Conservation (phyloP, 1,139 yeast genomes). For the Geotrichum cucujoidarum region DNA sequence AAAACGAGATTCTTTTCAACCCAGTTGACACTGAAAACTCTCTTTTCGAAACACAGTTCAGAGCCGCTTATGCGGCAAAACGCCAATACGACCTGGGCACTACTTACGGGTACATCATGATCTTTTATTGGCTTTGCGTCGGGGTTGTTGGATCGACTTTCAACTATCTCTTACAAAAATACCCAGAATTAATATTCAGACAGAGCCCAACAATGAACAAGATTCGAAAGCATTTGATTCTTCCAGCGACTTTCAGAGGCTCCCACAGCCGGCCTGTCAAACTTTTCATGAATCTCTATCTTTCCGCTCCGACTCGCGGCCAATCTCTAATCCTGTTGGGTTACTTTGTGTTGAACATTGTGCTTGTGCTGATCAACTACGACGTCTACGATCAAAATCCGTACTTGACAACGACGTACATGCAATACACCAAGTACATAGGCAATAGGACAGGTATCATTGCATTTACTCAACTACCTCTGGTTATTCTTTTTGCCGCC, state of each 20-base stretch:
- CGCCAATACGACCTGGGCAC: slow-evolving; percentile 34
- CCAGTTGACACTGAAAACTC: slow-evolving; percentile 12
- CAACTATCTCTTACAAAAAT: slow-evolving; percentile 21
- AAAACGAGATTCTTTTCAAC: background rate
- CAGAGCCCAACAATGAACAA: slow-evolving; percentile 22
- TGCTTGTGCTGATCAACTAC: slow-evolving; percentile 24
- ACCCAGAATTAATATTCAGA: slow-evolving; percentile 22
- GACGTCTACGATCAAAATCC: slow-evolving; percentile 25
- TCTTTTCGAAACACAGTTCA: slow-evolving; percentile 11
- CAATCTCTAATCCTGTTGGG: slow-evolving; percentile 31
- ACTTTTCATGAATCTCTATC: slow-evolving; percentile 23
- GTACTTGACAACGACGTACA: slow-evolving; percentile 23
- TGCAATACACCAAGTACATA: slow-evolving; percentile 38
- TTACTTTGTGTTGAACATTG: slow-evolving; percentile 30
- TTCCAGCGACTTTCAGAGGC: slow-evolving; percentile 35
- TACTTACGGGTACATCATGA: slow-evolving; percentile 26
- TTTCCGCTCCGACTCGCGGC: slow-evolving; percentile 34
- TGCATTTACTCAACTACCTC: slow-evolving; percentile 51
- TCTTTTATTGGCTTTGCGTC: slow-evolving; percentile 29
- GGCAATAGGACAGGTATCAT: slow-evolving; percentile 61
- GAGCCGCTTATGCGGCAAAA: slow-evolving; percentile 19
- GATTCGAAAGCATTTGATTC: slow-evolving; percentile 30
- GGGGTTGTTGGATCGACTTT: slow-evolving; percentile 23
- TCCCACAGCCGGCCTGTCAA: slow-evolving; percentile 31
- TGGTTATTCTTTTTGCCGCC: slow-evolving; percentile 55